Evolutionary conservation across 2,329 filamentous ascomycete species (phyloP).

Genomic region (Hypocreales sp.): DNA sequence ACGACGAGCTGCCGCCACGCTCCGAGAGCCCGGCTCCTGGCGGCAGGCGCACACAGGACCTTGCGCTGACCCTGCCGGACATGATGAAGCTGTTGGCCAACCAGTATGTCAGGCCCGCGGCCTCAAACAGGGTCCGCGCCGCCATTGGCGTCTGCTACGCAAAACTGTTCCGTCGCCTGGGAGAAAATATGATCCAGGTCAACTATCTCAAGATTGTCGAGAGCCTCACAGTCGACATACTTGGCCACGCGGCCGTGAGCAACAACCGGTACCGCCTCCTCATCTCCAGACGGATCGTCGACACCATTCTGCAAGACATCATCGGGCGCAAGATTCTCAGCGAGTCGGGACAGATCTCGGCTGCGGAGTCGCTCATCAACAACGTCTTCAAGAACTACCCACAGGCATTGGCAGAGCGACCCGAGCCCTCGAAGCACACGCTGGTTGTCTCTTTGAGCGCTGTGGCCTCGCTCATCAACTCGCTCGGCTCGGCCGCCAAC

Average conservation of each 20-base stretch:
- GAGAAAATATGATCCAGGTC: slow-evolving; percentile 67
- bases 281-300: slow-evolving; percentile 70
- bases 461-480: slow-evolving; percentile 61
- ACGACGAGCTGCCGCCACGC: slow-evolving; percentile 53
- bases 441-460: slow-evolving; percentile 68
- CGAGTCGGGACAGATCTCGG: slow-evolving; percentile 75
- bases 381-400: slow-evolving; percentile 89
- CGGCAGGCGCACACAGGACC: slow-evolving; percentile 53
- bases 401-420: slow-evolving; percentile 70
- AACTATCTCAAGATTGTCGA: slow-evolving; percentile 71
- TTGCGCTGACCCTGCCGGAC: slow-evolving; percentile 62
- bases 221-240: slow-evolving; percentile 64
- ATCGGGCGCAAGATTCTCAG: slow-evolving; percentile 70
- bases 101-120: slow-evolving; percentile 66
- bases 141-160: slow-evolving; percentile 81
- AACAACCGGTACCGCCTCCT: slow-evolving; percentile 82
- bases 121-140: slow-evolving; percentile 65
- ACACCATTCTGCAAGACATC: slow-evolving; percentile 69
- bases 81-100: slow-evolving; percentile 64
- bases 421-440: slow-evolving; percentile 78
- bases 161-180: slow-evolving; percentile 61
- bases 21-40: slow-evolving; percentile 58
- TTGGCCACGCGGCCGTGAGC: slow-evolving; percentile 59
- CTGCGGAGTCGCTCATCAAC: slow-evolving; percentile 70
- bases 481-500: slow-evolving; percentile 69